Conservation (phyloP, 352 stramenopile species). For the Globisporangium abappressorium region DNA sequence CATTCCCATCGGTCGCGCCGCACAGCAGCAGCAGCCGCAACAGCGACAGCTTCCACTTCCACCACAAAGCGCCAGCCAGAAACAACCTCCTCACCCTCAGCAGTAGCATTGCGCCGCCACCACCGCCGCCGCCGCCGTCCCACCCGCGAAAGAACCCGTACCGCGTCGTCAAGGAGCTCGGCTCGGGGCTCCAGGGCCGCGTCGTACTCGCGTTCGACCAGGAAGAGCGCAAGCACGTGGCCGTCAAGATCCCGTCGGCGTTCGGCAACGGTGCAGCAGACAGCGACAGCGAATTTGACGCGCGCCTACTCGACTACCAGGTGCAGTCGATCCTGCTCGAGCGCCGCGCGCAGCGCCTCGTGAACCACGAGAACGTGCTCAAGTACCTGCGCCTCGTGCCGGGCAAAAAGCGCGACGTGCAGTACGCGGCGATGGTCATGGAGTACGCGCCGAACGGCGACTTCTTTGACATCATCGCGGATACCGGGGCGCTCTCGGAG, state of each 20-base stretch:
- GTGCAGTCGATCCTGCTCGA: slow-evolving; percentile 62
- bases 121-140: not conserved
- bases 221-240: slow-evolving; percentile 40
- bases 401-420: slow-evolving; percentile 35
- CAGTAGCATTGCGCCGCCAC: not conserved
- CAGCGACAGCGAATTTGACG: slow-evolving; percentile 22
- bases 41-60: slow-evolving; percentile 4
- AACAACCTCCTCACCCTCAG: not conserved
- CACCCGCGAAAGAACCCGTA: slow-evolving; percentile 30
- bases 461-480: slow-evolving; percentile 81
- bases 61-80: not conserved
- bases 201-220: slow-evolving; percentile 62
- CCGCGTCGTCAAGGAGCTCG: slow-evolving; percentile 53
- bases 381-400: slow-evolving; percentile 40
- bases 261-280: slow-evolving; percentile 24
- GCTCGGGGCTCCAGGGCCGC: slow-evolving; percentile 57
- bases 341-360: slow-evolving; percentile 49
- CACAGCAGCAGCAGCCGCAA: slow-evolving; percentile 3
- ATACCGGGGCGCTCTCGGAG: slow-evolving; percentile 60
- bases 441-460: slow-evolving; percentile 79
- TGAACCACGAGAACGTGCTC: slow-evolving; percentile 59
- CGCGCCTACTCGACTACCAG: slow-evolving; percentile 51
- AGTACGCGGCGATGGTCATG: slow-evolving; percentile 70
- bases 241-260: slow-evolving; percentile 68
- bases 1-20: slow-evolving; percentile 1